These are phyloP conservation scores for Cytospora schulzeri DNA, from an alignment of 2,329 filamentous ascomycete species.

Conservation along the genomic window DNA sequence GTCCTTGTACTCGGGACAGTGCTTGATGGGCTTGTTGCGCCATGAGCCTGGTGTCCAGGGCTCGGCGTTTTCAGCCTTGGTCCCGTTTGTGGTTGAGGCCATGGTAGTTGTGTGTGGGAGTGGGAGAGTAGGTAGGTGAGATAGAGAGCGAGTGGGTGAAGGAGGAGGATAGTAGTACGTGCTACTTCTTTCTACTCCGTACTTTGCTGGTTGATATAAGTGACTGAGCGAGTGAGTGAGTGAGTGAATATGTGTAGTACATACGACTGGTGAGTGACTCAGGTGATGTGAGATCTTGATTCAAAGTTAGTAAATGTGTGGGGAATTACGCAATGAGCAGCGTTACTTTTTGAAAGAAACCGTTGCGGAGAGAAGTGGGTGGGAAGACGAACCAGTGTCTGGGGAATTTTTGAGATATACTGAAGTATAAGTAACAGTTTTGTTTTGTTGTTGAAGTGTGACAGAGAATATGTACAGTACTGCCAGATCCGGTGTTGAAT, in stretches of 20 bases:
- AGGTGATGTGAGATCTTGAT: neutral
- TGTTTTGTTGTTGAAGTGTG: no score
- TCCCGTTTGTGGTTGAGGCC: slow-evolving; percentile 9
- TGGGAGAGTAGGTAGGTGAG: neutral
- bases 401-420: no score
- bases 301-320: neutral
- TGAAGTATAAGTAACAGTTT: neutral
- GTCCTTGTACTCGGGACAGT: slow-evolving; percentile 71
- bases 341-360: neutral
- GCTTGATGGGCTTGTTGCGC: slow-evolving; percentile 78
- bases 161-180: neutral
- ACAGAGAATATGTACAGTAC: neutral
- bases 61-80: neutral
- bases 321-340: slow-evolving; percentile 1
- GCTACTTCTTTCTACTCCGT: neutral
- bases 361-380: neutral
- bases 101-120: slow-evolving; percentile 7
- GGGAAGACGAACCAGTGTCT: neutral
- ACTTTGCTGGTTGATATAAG: neutral
- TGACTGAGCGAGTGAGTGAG: neutral
- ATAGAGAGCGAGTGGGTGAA: slow-evolving; percentile 4
- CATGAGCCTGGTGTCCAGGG: slow-evolving; percentile 68
- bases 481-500: neutral
- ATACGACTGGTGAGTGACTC: neutral
- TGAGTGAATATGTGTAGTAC: neutral